Conservation (phyloP, 2,329 filamentous ascomycete species). For the Coniella vitis region DNA sequence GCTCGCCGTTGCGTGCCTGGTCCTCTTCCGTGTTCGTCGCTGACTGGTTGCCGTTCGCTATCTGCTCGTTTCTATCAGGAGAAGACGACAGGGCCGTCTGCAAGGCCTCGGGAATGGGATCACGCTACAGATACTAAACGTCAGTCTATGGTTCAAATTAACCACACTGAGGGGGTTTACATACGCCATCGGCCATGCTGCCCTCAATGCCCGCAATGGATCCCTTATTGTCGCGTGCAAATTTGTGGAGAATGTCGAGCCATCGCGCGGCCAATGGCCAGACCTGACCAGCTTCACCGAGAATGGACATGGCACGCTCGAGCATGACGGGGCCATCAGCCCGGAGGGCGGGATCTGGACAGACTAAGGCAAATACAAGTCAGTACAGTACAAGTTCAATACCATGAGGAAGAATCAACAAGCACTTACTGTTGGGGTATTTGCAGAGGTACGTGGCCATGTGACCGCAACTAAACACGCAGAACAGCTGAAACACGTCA, state of each 20-base stretch:
- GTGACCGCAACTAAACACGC: constrained; percentile 48
- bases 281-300: constrained; percentile 41
- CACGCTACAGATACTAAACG: constrained; percentile 20
- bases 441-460: constrained; percentile 46
- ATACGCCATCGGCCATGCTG: constrained; percentile 44
- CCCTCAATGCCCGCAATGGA: constrained; percentile 33
- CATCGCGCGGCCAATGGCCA: constrained; percentile 49
- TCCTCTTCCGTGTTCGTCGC: background rate
- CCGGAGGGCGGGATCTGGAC: constrained; percentile 32
- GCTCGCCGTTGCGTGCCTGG: constrained; percentile 12
- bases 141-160: constrained; percentile 20
- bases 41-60: constrained; percentile 5
- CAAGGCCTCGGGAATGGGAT: constrained; percentile 24
- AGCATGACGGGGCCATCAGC: constrained; percentile 40
- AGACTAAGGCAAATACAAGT: no score
- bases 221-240: constrained; percentile 37
- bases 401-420: background rate
- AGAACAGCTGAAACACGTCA: constrained; percentile 34
- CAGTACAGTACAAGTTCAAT: constrained; percentile 9
- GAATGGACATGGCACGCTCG: constrained; percentile 35
- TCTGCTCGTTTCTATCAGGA: constrained; percentile 7
- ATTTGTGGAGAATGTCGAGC: constrained; percentile 43
- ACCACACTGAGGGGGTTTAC: constrained; percentile 9
- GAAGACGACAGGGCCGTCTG: constrained; percentile 14
- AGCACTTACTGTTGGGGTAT: constrained; percentile 39